Conservation (phyloP, 805 yeast genomes). For the Candida qinlingensis region DNA sequence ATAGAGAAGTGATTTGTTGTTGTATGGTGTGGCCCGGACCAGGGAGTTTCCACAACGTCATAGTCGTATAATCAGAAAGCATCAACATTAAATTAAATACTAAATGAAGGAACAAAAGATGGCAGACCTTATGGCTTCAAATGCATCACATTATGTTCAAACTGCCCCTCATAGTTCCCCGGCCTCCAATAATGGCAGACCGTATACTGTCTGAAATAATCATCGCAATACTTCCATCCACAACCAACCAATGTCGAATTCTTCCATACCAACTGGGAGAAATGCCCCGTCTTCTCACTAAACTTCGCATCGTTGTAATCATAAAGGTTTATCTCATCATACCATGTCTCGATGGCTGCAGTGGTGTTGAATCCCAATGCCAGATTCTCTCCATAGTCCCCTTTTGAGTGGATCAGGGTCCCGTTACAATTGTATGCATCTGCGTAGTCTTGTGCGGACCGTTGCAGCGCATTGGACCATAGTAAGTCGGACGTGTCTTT, state of each 20-base stretch:
- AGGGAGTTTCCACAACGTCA: too few relatives aligned
- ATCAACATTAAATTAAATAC: too few relatives aligned
- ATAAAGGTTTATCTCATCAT: conserved; percentile 53
- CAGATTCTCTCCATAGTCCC: conserved; percentile 72
- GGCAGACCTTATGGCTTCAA: neutral
- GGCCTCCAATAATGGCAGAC: conserved; percentile 65
- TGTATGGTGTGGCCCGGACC: neutral
- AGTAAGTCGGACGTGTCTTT: conserved; percentile 38
- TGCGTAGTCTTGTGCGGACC: conserved; percentile 55
- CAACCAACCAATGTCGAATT: conserved; percentile 61
- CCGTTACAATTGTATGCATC: conserved; percentile 51
- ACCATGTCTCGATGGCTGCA: conserved; percentile 73
- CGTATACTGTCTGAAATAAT: conserved; percentile 47
- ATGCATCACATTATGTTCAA: conserved; percentile 30
- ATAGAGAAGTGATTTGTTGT: neutral
- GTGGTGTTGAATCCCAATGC: conserved; percentile 63
- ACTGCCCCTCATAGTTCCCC: conserved; percentile 54
- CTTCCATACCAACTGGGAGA: conserved; percentile 78
- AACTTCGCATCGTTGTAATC: conserved; percentile 45
- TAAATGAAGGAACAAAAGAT: too few relatives aligned
- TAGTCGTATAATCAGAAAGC: too few relatives aligned
- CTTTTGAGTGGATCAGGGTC: conserved; percentile 53
- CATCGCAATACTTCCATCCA: conserved; percentile 55
- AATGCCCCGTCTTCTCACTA: conserved; percentile 58
- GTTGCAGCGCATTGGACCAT: conserved; percentile 52